Base-by-base conservation (phyloP, 805 yeast species). In the Huiozyma naganishii region DNA sequence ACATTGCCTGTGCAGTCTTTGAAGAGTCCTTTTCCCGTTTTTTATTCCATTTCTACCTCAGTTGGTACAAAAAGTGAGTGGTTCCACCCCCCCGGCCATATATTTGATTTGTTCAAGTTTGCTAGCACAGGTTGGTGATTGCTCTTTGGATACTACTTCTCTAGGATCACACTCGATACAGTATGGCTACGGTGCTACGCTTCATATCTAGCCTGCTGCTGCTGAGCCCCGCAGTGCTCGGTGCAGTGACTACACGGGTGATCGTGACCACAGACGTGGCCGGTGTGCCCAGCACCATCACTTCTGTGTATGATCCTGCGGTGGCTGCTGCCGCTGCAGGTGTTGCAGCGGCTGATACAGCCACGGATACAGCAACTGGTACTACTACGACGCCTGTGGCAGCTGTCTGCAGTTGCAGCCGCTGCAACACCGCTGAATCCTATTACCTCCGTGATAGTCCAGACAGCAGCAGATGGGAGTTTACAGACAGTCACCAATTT, bases 221-320 rank as follows among this genome's bases (percentile, higher is more conserved):
- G 13, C 32, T 55, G 42, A 11, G 48, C 40, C 55, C 37, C 40
- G 38, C 41, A 28, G 39, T 43, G 40, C 57, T 7, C 45, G 58
- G 47, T 32, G 55, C 46, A 42, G 55, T 41, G 43, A 61, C 46
- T 28, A 48, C 48, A 6, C 41, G 41, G 27, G 40, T 41, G 9
- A 38, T 43, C 46, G 52, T 58, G n/a, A 51, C 66, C 34, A 55
- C 69, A 6, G 55, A 66, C 27, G 54, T 59, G 44, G 58, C 51
- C 28, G 54, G 59, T 6, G 46, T 54, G 56, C 42, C 67, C 12
- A 45, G 64, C 36, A 59, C 69, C 2, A 52, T 52, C 42, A 58
- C 68, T 17, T 41, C 52, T 9, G 42, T 42, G 29, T 51, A 55
- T 42, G 57, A 61, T 17, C 43, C 64, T 6, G 45, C 63, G 8